phyloP scores from a whole-genome alignment of 345 rosid genomes.

The Cardiospermum halicacabum region DNA sequence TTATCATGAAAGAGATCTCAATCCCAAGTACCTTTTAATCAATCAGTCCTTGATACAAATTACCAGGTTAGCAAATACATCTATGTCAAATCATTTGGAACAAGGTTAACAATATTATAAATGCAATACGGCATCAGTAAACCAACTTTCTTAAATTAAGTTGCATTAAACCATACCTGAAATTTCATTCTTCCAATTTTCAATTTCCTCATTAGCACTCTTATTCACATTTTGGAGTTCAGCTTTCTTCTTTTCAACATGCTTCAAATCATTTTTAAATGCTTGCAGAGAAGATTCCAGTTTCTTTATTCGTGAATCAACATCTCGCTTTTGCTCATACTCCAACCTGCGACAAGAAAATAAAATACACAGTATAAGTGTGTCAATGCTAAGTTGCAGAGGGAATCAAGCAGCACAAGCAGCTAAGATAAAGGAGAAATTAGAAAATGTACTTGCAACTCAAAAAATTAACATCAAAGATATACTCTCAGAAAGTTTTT shows the following conservation, averaged over 20 bases:
- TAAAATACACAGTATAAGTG: neutral
- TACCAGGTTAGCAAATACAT: neutral
- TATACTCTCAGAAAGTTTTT: neutral
- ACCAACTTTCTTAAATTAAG: neutral
- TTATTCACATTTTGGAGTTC: conserved; percentile 25
- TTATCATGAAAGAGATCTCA: too few relatives aligned
- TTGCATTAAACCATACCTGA: conserved; percentile 42
- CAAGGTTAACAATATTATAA: neutral
- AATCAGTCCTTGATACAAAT: too few relatives aligned
- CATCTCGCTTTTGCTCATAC: conserved; percentile 89
- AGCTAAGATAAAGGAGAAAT: neutral
- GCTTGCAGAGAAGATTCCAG: conserved; percentile 65
- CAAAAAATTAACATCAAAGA: neutral
- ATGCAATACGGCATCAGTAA: neutral
- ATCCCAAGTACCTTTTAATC: too few relatives aligned
- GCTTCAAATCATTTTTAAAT: conserved; percentile 63
- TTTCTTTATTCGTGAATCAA: conserved; percentile 72
- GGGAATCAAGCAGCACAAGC: conserved; percentile 9
- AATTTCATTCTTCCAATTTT: conserved; percentile 68
- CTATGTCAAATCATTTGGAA: neutral
- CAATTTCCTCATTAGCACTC: conserved; percentile 49
- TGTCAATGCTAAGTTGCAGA: neutral
- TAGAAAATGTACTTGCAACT: neutral
- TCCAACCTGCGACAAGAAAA: conserved; percentile 55
- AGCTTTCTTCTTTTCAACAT: conserved; percentile 51